These are phyloP conservation scores for Dactylis glomerata DNA, from an alignment of 176 grass and related monocot species.

Conservation along the genomic window DNA sequence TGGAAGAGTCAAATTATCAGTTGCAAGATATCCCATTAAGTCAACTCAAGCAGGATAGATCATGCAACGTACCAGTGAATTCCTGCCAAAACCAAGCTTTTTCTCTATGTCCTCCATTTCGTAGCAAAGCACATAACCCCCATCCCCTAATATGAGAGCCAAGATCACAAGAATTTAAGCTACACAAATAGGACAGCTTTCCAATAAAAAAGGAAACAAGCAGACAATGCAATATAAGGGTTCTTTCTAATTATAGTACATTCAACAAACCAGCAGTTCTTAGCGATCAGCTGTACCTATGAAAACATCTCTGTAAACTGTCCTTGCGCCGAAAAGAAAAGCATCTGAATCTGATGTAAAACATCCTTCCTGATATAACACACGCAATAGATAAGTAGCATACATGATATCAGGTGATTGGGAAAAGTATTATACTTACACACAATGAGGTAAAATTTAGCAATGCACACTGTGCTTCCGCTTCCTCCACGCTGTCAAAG, in stretches of 20 bases:
- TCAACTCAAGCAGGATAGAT: slow-evolving; percentile 13
- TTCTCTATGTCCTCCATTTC: slow-evolving; percentile 93
- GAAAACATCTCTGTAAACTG: slow-evolving; percentile 93
- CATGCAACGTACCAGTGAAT: slow-evolving; percentile 67
- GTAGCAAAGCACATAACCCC: slow-evolving; percentile 77
- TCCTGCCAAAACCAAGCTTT: slow-evolving; percentile 87
- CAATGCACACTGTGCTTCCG: slow-evolving; percentile 86
- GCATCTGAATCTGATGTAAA: slow-evolving; percentile 90
- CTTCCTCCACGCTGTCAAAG: slow-evolving; percentile 79
- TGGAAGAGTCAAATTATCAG: not conserved
- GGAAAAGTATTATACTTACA: slow-evolving; percentile 47
- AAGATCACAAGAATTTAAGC: slow-evolving; percentile 18
- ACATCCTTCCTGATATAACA: slow-evolving; percentile 78
- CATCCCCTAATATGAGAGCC: slow-evolving; percentile 56
- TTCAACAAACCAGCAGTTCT: not conserved
- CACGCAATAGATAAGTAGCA: slow-evolving; percentile 24
- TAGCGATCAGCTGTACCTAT: slow-evolving; percentile 47
- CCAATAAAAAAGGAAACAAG: not conserved
- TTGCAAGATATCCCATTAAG: slow-evolving; percentile 5
- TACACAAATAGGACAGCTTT: slow-evolving; percentile 27
- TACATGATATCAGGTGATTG: not conserved
- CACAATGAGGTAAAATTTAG: slow-evolving; percentile 72
- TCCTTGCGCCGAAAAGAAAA: slow-evolving; percentile 92
- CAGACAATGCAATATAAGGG: slow-evolving; percentile 11
- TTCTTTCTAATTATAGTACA: not conserved